Base-by-base conservation (phyloP, 192 early-diverging fungal species). In the Haplosporangium gracile region DNA sequence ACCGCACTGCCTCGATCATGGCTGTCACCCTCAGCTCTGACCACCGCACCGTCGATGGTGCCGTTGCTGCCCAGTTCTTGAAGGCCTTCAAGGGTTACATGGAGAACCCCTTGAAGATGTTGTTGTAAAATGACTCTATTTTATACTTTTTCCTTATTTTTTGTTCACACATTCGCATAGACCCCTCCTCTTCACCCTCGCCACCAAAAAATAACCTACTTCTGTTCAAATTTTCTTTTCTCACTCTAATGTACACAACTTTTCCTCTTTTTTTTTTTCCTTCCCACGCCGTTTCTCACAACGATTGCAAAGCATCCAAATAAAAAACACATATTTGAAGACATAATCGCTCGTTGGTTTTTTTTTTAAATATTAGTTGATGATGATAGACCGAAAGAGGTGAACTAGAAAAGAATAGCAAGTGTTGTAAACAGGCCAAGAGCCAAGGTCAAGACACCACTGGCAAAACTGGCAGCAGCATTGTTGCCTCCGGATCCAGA, bases 31-130 rank as follows among this genome's bases (percentile, higher is more conserved):
- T 98, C 77, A 96, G 95, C 88, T 92, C 92, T 78, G 98, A 99
- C 85, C 98, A 99, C 88, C 94, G 98, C 71, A 96, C 97, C 79
- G 96, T 98, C 51, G 98, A 99, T 88, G 98, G 98, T 65, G 98
- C 98, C 73, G 93, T 96, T 55, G 95, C 95, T 45, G 96, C 98
- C 76, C 93, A 93, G 91, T 99, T 96, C 95, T 91, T 99, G 78
- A 93, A 95, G 86, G 90, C 90, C 24, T 97, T 97, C 91, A 97
- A 94, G 92, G 90, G 91, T 10, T 97, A 97, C 90, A 90, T 99
- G 73, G 98, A 99, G 92, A 96, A 98, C 92, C 98, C 98, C 29
- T 90, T 98, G 39, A 96, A 93, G 79, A 94, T 99, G 92, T 90
- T 99, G 88, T 91, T 98, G 74, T 99, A 94, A 97, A 83, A 76